A percentile compares a stretch with the other conserved stretches of the same genome.
Evolutionary conservation across 768 basidiomycete species (phyloP).

Genomic region (Trametes gibbosa): DNA sequence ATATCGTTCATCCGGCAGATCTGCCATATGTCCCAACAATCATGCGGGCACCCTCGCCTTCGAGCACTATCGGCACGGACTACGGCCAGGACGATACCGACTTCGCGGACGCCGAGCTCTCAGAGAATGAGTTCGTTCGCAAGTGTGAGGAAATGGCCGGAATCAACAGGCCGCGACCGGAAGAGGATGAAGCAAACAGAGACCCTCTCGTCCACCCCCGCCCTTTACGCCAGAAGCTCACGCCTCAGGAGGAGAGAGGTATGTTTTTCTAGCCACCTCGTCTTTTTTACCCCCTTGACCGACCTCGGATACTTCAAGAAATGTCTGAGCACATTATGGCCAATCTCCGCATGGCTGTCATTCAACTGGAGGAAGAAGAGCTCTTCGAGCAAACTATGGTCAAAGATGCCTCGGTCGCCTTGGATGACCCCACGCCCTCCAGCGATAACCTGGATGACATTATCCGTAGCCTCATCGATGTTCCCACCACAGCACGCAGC

Average conservation of each 20-base stretch:
- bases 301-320: constrained; percentile 24
- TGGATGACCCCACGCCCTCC: constrained; percentile 35
- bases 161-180: constrained; percentile 35
- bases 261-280: not conserved
- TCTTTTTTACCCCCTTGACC: constrained; percentile 4
- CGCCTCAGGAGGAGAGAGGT: constrained; percentile 40
- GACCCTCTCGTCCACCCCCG: constrained; percentile 35
- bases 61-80: constrained; percentile 46
- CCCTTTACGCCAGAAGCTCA: constrained; percentile 21
- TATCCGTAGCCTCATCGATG: constrained; percentile 40
- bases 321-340: constrained; percentile 38
- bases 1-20: constrained; percentile 26
- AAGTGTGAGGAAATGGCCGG: constrained; percentile 36
- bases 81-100: constrained; percentile 46
- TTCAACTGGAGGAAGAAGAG: constrained; percentile 44
- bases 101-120: constrained; percentile 38
- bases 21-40: constrained; percentile 43
- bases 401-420: constrained; percentile 34
- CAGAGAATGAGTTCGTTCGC: constrained; percentile 36
- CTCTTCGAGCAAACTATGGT: constrained; percentile 39
- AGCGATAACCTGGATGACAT: constrained; percentile 38
- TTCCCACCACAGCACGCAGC: not conserved
- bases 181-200: constrained; percentile 35
- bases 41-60: constrained; percentile 45
- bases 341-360: constrained; percentile 36